Conservation (phyloP, 1,284 basidiomycete genomes). For the Ustilago vetiveriae region DNA sequence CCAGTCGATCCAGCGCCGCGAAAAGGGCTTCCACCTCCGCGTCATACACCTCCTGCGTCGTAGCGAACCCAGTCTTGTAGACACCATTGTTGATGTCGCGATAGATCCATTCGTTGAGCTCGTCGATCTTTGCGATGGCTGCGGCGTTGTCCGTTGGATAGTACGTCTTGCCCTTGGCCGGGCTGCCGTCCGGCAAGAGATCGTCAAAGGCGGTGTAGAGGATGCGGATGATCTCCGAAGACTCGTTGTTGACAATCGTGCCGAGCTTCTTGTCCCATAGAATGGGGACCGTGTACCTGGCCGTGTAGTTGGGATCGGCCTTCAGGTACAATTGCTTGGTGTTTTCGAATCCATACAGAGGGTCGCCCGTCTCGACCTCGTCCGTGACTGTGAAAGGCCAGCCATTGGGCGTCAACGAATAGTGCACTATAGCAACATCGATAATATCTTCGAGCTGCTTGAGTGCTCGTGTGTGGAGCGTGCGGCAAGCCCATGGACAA, state of each 20-base stretch:
- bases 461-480: conserved; percentile 84
- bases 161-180: conserved; percentile 41
- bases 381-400: conserved; percentile 77
- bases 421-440: conserved; percentile 74
- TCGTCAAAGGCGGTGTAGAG: conserved; percentile 73
- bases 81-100: conserved; percentile 68
- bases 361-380: conserved; percentile 35
- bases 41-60: conserved; percentile 81
- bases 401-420: conserved; percentile 81
- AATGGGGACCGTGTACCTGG: conserved; percentile 71
- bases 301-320: conserved; percentile 72
- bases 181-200: conserved; percentile 32
- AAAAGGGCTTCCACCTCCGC: conserved; percentile 75
- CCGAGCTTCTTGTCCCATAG: conserved; percentile 89
- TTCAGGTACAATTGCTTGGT: conserved; percentile 75
- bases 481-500: conserved; percentile 85
- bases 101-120: conserved; percentile 81
- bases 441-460: conserved; percentile 85
- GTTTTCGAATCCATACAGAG: conserved; percentile 66
- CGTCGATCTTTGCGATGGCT: conserved; percentile 74
- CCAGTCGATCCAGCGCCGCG: conserved; percentile 79
- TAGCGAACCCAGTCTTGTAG: conserved; percentile 83
- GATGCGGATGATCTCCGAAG: conserved; percentile 77
- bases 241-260: conserved; percentile 83
- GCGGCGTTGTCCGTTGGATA: conserved; percentile 72